A percentile compares a stretch with the other conserved stretches of the same genome.
phyloP scores from a whole-genome alignment of 805 yeast genomes.

The Starmerella potacharoeniae region DNA sequence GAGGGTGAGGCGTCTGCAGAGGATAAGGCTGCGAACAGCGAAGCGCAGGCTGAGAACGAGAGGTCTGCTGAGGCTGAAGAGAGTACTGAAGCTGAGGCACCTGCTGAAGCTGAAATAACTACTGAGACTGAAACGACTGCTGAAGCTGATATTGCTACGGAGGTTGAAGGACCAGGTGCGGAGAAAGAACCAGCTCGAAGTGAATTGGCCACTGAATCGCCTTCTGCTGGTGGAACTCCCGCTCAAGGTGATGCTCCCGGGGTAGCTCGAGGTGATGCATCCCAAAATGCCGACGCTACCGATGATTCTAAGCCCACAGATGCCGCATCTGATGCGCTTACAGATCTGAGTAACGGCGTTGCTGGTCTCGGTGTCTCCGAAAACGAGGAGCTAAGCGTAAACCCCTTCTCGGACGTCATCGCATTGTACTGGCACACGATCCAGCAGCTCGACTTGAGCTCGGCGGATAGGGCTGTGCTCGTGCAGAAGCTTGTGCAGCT shows the following conservation, averaged over 20 bases:
- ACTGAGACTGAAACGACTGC: no score
- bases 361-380: background rate
- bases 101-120: no score
- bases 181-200: background rate
- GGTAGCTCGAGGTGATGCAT: no score
- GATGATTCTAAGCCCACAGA: background rate
- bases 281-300: background rate
- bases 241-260: no score
- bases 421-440: conserved; percentile 11
- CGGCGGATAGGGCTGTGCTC: conserved; percentile 8
- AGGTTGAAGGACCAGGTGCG: no score
- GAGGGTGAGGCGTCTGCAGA: no score
- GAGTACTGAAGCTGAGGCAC: background rate
- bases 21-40: no score
- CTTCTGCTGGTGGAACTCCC: no score
- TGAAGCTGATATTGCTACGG: no score
- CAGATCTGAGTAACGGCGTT: no score
- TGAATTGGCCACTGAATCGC: no score
- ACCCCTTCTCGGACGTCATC: background rate
- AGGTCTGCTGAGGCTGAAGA: conserved; percentile 1
- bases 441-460: background rate
- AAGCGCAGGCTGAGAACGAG: no score
- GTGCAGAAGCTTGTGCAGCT: conserved; percentile 6
- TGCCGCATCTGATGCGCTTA: background rate
- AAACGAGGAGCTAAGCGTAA: background rate